These are phyloP conservation scores for Saitozyma podzolica DNA, from an alignment of 768 basidiomycete genomes.

Conservation along the genomic window DNA sequence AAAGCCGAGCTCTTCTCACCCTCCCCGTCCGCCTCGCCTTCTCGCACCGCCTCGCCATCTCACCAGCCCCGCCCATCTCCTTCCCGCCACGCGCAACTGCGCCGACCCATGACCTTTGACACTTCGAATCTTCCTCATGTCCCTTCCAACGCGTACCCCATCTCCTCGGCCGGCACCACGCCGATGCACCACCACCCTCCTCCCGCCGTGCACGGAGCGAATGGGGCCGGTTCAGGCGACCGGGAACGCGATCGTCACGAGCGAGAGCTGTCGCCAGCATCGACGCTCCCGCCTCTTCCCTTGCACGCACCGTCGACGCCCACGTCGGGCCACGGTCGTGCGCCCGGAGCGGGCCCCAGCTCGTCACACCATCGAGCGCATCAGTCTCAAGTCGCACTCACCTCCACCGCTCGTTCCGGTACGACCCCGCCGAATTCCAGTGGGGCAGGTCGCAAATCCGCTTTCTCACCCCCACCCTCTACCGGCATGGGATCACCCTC, in stretches of 20 bases:
- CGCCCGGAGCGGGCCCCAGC: slow-evolving; percentile 41
- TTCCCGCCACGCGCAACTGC: slow-evolving; percentile 39
- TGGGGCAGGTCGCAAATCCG: slow-evolving; percentile 22
- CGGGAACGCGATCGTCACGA: slow-evolving; percentile 18
- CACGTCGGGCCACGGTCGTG: slow-evolving; percentile 38
- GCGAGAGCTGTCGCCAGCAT: slow-evolving; percentile 35
- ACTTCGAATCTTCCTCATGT: slow-evolving; percentile 74
- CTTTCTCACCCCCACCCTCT: slow-evolving; percentile 39
- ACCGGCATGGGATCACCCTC: slow-evolving; percentile 29
- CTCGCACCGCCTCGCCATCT: slow-evolving; percentile 24
- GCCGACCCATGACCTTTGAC: slow-evolving; percentile 58
- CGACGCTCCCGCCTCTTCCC: slow-evolving; percentile 43
- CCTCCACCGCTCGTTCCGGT: slow-evolving; percentile 20
- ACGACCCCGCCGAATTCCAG: slow-evolving; percentile 27
- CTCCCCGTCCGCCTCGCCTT: slow-evolving; percentile 22
- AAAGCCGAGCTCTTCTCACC: slow-evolving; percentile 55
- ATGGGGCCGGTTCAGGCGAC: slow-evolving; percentile 20
- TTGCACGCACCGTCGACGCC: slow-evolving; percentile 47
- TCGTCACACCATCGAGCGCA: slow-evolving; percentile 39
- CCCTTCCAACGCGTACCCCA: slow-evolving; percentile 68
- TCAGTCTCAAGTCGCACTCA: slow-evolving; percentile 40
- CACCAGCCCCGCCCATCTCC: slow-evolving; percentile 14
- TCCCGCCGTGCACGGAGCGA: slow-evolving; percentile 29
- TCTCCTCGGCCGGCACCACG: slow-evolving; percentile 60
- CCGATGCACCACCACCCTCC: slow-evolving; percentile 48